A percentile compares a stretch with the other conserved stretches of the same genome.
These are phyloP conservation scores for Amanita phalloides DNA, from an alignment of 768 basidiomycete species.

Conservation along the genomic window DNA sequence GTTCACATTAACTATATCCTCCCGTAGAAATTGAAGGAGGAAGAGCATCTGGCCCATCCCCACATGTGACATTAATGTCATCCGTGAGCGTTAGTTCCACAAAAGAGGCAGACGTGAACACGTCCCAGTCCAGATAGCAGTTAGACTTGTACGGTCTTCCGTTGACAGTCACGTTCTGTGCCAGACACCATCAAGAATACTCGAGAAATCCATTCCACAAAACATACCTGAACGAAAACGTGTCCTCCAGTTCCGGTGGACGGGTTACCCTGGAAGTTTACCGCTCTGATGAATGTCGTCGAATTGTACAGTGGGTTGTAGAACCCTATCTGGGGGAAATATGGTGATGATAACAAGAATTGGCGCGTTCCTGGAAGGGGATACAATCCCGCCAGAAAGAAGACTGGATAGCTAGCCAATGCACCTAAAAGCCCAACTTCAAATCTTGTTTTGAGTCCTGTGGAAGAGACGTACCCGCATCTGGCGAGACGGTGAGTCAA, in stretches of 20 bases:
- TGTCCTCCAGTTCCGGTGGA: constrained; percentile 37
- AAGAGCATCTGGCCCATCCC: constrained; percentile 30
- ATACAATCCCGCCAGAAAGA: constrained; percentile 51
- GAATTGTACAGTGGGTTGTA: constrained; percentile 46
- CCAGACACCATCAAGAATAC: background rate
- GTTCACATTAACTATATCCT: constrained; percentile 29
- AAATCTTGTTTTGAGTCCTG: constrained; percentile 11
- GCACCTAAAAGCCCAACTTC: constrained; percentile 29
- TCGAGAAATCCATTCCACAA: constrained; percentile 1
- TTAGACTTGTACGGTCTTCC: constrained; percentile 49
- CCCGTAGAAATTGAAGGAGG: constrained; percentile 61
- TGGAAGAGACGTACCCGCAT: constrained; percentile 14
- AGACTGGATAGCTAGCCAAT: constrained; percentile 52
- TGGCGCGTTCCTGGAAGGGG: constrained; percentile 54
- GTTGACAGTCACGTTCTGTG: constrained; percentile 45
- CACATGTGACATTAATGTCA: constrained; percentile 43
- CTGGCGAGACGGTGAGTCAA: constrained; percentile 6
- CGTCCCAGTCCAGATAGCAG: constrained; percentile 58
- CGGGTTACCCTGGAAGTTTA: constrained; percentile 44
- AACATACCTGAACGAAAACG: constrained; percentile 43
- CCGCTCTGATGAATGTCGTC: constrained; percentile 43
- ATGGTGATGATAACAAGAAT: constrained; percentile 49
- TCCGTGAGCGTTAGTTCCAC: constrained; percentile 47
- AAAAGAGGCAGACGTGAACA: constrained; percentile 40
- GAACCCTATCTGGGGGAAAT: constrained; percentile 50